Base-by-base conservation (phyloP, 805 yeast genomes). In the Starmerella bombicola region DNA sequence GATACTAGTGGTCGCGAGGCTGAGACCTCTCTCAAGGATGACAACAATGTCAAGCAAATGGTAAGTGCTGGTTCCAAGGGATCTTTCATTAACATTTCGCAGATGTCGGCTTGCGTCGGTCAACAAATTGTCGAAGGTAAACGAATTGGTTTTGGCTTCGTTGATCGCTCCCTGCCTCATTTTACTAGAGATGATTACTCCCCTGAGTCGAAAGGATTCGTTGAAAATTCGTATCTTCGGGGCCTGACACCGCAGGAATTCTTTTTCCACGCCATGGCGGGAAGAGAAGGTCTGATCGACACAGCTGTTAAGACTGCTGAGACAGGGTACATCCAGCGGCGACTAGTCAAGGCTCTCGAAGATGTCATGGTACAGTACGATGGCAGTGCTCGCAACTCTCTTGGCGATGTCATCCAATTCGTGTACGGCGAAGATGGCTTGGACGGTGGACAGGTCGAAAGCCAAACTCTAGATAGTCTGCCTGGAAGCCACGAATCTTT, bases 41-140 rank as follows among this genome's bases (percentile, higher is more conserved):
- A 80, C 51, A 91, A 91, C 60, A 88, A 88, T 57, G 99, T 91
- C 52, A 91, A 91, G 61, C 99, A 91, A 70, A 91, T 91, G 99
- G 98, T 91, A 37, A 80, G 88, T 50, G 91, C 98, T 12, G 99
- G 99, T 57, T 91, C 99, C 24, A 91, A 91, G 66, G 99, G 99
- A 70, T 91, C 98, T 13, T 91, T 88, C 63, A 91, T 91, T 63
- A 91, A 91, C 62, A 91, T 91, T 61, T 93, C 99, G 19, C 97
- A 86, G 67, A 91, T 91, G 98, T 85, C 96, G 30, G 98, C 98
- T 9, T 91, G 98, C 80, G 98, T 91, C 22, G 98, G 98, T 55
- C 99, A 91, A 65, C 99, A 91, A 62, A 91, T 93, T 65, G 98
- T 91, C 34, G 98, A 91, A 68, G 99, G 99, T 74, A 91, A 83